Evolutionary conservation across 768 basidiomycete species (phyloP), one percentile per base, ranked within the genome.

Genomic region (Mycena albidolilacea): DNA sequence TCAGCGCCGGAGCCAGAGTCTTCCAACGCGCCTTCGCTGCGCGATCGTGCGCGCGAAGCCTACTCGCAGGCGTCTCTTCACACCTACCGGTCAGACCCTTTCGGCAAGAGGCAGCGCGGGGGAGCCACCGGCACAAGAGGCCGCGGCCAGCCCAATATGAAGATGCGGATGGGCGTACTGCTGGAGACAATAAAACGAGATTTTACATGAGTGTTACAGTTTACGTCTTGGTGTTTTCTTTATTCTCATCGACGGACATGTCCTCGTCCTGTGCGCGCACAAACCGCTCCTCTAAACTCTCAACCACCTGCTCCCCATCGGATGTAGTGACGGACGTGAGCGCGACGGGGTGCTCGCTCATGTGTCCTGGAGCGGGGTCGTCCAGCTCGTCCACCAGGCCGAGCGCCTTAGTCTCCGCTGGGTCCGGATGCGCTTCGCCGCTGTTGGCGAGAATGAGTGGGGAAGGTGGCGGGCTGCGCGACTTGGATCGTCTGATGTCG

Each of bases 331-430:
- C 89, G 10, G 91, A 84, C 17, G 88, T 89, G 60, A 95, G 82
- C 1, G 94, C 86, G 4, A 89, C 92, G 4, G 94, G 94, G 78
- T 90, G 90, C 59, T 95, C 92, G 76, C 94, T 94, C 86, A 96
- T 85, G 80, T 96, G 95, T 23, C 94, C 95, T 15, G 95, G 95
- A 64, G 89, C 85, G 5, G 95, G 94, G 81, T 95, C 93, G 76
- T 96, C 95, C 75, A 96, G 82, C 81, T 96, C 94, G 75, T 96
- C 95, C 38, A 96, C 95, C 19, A 96, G 85, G 0, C 95, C 94
- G 7, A 96, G 82, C 6, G 85, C 90, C 78, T 88, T 89, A 11
- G 85, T 83, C 48, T 85, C 85, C 44, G 83, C 66, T 46, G 83
- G 74, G 67, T 85, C 86, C n/a, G 82, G 78, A 19, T 75, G 77